phyloP scores from a whole-genome alignment of 2,329 filamentous ascomycete genomes.

The Aspergillus fischeri region DNA sequence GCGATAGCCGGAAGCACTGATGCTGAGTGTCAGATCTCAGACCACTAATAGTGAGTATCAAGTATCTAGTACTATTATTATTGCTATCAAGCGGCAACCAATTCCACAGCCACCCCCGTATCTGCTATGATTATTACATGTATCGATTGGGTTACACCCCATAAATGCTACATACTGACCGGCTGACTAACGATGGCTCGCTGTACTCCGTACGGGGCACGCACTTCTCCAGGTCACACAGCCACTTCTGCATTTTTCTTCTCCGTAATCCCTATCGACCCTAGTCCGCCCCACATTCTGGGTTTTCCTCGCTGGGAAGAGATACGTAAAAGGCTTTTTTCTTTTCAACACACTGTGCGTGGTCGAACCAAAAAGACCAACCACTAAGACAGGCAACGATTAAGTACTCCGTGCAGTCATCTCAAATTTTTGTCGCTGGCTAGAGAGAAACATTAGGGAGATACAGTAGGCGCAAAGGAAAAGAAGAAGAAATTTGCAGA shows the following conservation, averaged over 20 bases:
- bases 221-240: slow-evolving; percentile 21
- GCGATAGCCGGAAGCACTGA: slow-evolving; percentile 20
- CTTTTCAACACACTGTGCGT: slow-evolving; percentile 10
- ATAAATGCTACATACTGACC: slow-evolving; percentile 4
- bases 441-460: not conserved
- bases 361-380: slow-evolving; percentile 12
- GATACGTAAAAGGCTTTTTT: slow-evolving; percentile 1
- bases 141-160: not conserved
- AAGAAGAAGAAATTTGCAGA: not conserved
- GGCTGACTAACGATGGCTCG: not conserved
- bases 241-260: slow-evolving; percentile 20
- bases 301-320: slow-evolving; percentile 4
- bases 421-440: not conserved
- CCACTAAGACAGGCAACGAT: slow-evolving; percentile 10
- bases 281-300: slow-evolving; percentile 16
- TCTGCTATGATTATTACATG: not conserved
- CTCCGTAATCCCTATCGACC: slow-evolving; percentile 17
- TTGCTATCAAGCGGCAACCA: not conserved
- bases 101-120: not conserved
- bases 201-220: slow-evolving; percentile 13
- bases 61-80: not conserved
- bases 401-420: not conserved
- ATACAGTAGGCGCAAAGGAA: not conserved
- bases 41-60: not conserved
- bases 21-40: not conserved